phyloP scores from a whole-genome alignment of 768 basidiomycete genomes.

The Phaeotremella skinneri region DNA sequence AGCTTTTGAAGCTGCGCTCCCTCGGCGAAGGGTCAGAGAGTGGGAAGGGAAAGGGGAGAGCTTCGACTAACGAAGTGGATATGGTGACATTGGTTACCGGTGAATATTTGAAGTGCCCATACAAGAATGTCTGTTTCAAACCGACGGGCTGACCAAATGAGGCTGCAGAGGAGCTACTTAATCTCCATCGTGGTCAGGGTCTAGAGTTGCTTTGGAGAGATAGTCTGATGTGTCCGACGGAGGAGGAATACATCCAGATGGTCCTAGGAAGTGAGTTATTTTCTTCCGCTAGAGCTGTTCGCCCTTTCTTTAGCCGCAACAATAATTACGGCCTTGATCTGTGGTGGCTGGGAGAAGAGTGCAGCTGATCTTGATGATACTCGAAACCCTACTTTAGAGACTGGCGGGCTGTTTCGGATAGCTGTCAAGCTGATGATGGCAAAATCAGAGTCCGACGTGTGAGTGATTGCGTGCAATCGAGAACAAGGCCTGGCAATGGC shows the following conservation, averaged over 20 bases:
- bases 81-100: conserved; percentile 74
- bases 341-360: background rate
- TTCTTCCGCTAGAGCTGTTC: conserved; percentile 1
- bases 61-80: conserved; percentile 48
- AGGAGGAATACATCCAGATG: conserved; percentile 93
- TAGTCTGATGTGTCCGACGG: conserved; percentile 81
- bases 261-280: conserved; percentile 81
- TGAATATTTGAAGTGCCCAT: conserved; percentile 43
- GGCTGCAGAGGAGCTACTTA: conserved; percentile 64
- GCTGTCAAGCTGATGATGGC: conserved; percentile 98
- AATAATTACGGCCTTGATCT: background rate
- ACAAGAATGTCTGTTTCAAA: conserved; percentile 37
- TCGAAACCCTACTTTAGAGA: conserved; percentile 60
- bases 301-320: background rate
- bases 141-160: conserved; percentile 41
- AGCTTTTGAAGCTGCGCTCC: conserved; percentile 64
- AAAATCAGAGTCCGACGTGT: conserved; percentile 52
- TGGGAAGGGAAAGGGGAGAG: conserved; percentile 24
- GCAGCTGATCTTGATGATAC: background rate
- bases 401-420: conserved; percentile 86
- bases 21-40: background rate
- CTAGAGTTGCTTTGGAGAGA: conserved; percentile 94
- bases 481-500: background rate
- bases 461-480: conserved; percentile 12
- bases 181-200: conserved; percentile 93